These are phyloP conservation scores for Cercospora beticola DNA, from an alignment of 2,329 filamentous ascomycete species.

Conservation along the genomic window DNA sequence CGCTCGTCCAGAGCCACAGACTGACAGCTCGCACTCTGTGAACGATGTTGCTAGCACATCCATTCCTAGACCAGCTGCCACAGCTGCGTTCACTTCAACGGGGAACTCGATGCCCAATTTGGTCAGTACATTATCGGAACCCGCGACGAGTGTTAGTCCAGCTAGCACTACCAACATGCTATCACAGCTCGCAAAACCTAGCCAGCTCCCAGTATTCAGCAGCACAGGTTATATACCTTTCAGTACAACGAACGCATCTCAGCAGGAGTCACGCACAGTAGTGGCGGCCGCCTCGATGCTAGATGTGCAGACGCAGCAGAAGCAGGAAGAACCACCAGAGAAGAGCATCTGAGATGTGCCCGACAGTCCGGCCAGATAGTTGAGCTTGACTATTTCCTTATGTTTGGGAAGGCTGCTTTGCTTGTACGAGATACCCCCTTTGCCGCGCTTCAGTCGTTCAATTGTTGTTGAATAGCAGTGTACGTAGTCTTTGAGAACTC, in stretches of 20 bases:
- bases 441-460: not conserved
- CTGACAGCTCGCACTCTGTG: not conserved
- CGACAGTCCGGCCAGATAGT: conserved; percentile 41
- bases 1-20: not conserved
- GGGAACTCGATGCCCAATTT: not conserved
- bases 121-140: not conserved
- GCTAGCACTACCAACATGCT: not conserved
- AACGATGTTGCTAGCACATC: not conserved
- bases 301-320: not conserved
- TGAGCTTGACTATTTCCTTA: not conserved
- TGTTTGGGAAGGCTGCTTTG: conserved; percentile 8
- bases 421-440: conserved; percentile 7
- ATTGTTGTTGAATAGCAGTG: not conserved
- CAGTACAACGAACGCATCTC: conserved; percentile 17
- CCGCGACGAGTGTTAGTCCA: not conserved
- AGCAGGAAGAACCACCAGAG: conserved; percentile 15
- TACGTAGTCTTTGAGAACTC: not conserved
- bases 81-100: not conserved
- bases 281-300: not conserved
- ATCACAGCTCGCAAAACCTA: conserved; percentile 1
- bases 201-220: conserved; percentile 31
- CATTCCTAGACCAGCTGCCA: not conserved
- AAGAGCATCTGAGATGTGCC: conserved; percentile 49
- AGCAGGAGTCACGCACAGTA: conserved; percentile 1
- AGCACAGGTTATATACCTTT: conserved; percentile 39